Evolutionary conservation across 2,329 filamentous ascomycete species (phyloP), one percentile per base, ranked within the genome.

Genomic region (Clathrospora elynae): DNA sequence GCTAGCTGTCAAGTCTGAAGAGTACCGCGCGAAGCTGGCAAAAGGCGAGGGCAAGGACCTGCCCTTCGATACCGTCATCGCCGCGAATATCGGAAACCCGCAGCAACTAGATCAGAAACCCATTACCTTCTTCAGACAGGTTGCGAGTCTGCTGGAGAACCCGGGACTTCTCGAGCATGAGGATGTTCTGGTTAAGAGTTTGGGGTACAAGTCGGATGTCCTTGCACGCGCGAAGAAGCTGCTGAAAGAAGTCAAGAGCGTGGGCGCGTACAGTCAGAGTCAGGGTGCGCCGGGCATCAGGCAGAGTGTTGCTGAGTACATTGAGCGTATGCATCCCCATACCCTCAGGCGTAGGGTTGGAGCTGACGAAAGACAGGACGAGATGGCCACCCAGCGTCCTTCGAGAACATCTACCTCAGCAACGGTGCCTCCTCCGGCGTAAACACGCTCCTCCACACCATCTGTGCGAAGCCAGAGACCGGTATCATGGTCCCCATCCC

Each of bases 51-150:
- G 80, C 60, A 78, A 74, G 71, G 67, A 73, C 64, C 79, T 97
- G 35, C 92, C 93, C 34, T 99, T 99, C 73, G 79, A 88, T 62
- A 81, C 90, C 47, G 86, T 99, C 72, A 92, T 99, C 75, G 91
- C 88, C 52, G 93, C 93, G 74, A 99, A 99, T 76, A 99, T 99
- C 66, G 93, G 93, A 67, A 99, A 99, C 78, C 93, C 93, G 3
- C 93, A 99, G 75, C 93, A 99, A 75, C 84, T 99, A 52, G 93
- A 96, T 75, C 93, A 99, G 80, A 95, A 97, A 79, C 93, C 93
- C 64, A 92, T 99, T 64, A 99, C 93, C 59, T 99, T 96, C 80
- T 96, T 99, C 83, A 86, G 93, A 60, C 92, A 99, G 76, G 93
- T 99, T 18, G 81, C 93, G 64, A 95, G 90, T 74, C 73, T 99